Base-by-base conservation (phyloP, 2,329 filamentous ascomycete genomes). In the Ceratocystis albifundus region DNA sequence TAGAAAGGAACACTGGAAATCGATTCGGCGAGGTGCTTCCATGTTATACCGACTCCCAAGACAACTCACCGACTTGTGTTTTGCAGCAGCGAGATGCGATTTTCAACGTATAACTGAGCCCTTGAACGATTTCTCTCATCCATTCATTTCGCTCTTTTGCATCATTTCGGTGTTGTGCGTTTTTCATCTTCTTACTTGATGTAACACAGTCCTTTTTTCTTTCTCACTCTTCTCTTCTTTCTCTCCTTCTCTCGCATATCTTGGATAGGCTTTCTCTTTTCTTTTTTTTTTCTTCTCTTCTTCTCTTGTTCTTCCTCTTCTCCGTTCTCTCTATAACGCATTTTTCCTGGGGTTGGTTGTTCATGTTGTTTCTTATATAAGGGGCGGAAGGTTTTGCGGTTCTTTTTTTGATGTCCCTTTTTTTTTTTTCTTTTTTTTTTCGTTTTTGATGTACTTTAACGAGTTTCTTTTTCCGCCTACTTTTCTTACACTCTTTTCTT, bases 321-420 rank as follows among this genome's bases (percentile, higher is more conserved):
- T n/a, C 45, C 46, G 28, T 46, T 50, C 32, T 22, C 46, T 20
- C 36, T 61, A 61, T 67, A 44, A 65, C 64, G 62, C 66, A 67
- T 65, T 46, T 46, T 53, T 4, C 36, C 10, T 32, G 62, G 66
- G 66, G 32, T 46, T 32, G 66, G 66, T 48, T 59, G 53, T 57
- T 57, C 48, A 20, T 25, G 17, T 50, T n/a, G 22, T 55, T 28
- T 25, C n/a, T 59, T 67, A 65, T 67, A 67, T 67, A 62, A 44
- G 66, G 66, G 66, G 66, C 62, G 62, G 66, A 65, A 57, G 66
- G 55, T 67, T 67, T 25, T 55, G n/a, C 45, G 36, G n/a, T n/a
- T n/a, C n/a, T n/a, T 64, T 57, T 66, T 20, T 25, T 63, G 53
- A 59, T 64, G 55, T 66, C 41, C n/a, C n/a, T 55, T 32, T 67